phyloP scores from a whole-genome alignment of 1,139 yeast genomes.

The Hansenula anomala region DNA sequence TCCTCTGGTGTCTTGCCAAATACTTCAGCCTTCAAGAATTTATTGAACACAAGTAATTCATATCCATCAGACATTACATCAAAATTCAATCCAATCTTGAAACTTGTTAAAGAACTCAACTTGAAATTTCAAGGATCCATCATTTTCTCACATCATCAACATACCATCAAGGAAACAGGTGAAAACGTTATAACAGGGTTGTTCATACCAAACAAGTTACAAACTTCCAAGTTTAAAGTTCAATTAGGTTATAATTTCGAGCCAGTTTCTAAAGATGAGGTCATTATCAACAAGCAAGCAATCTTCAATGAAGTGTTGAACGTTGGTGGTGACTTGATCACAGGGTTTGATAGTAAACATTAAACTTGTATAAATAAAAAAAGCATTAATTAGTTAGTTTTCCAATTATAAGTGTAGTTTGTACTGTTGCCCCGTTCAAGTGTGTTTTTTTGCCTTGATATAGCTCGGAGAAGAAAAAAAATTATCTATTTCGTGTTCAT shows the following conservation, averaged over 20 bases:
- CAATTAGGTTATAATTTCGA: constrained; percentile 71
- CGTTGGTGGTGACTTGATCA: constrained; percentile 68
- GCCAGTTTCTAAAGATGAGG: constrained; percentile 52
- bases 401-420: background rate
- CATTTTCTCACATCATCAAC: constrained; percentile 56
- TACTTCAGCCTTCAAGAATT: constrained; percentile 60
- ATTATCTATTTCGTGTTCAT: background rate
- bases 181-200: constrained; percentile 70
- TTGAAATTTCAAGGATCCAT: constrained; percentile 48
- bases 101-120: constrained; percentile 50
- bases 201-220: constrained; percentile 60
- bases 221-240: constrained; percentile 65
- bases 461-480: too few relatives aligned
- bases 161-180: constrained; percentile 45
- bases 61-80: constrained; percentile 29
- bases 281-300: constrained; percentile 71
- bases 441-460: too few relatives aligned
- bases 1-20: constrained; percentile 47
- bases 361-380: too few relatives aligned
- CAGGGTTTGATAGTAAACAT: constrained; percentile 15
- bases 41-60: constrained; percentile 30
- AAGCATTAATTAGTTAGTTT: background rate
- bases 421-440: too few relatives aligned
- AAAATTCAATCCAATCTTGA: constrained; percentile 53
- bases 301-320: constrained; percentile 66